Evolutionary conservation across 2,329 filamentous ascomycete genomes (phyloP), one percentile per base, ranked within the genome.

Genomic region (Epichloe gansuensis): DNA sequence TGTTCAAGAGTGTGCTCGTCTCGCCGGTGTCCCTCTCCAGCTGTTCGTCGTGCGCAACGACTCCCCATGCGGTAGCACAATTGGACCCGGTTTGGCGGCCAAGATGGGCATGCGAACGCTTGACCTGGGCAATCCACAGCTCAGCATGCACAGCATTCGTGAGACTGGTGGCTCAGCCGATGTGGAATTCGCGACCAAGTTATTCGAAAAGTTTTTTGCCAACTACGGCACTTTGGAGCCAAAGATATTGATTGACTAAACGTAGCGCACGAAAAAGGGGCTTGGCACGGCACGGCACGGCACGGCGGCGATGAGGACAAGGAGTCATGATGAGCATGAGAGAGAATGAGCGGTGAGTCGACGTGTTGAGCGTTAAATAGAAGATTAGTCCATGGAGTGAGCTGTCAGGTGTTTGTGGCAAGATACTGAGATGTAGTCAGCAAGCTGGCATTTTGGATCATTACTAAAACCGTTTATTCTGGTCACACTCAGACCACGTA

Each of bases 11-110:
- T 83, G 85, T 42, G 93, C 93, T 46, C 80, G 78, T 46, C 71
- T 75, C 36, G 80, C 77, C 17, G 82, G 81, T 25, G 89, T 97
- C 21, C 93, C 93, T 13, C 77, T 98, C 51, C 93, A 98, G 72
- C 74, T 97, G 40, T 97, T 97, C 63, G 93, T 98, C 41, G 91
- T 97, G 46, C 81, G 90, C 63, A 98, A 98, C 68, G 93, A 98
- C 67, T 93, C 86, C 4, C 82, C 86, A 50, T 98, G 93, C 67
- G 93, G 93, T 52, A 91, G 87, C 72, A 98, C 93, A 38, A 98
- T 98, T 63, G 93, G 93, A 0, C 93, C 93, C n/a, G 96, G 96
- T 83, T 75, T 97, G 45, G 87, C 86, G 51, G 89, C 91, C 25
- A 84, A 84, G 54, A 73, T 97, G 60, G 93, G 93, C 52, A 82